These are phyloP conservation scores for Phialocephala subalpina DNA, from an alignment of 2,329 filamentous ascomycete species.

Conservation along the genomic window DNA sequence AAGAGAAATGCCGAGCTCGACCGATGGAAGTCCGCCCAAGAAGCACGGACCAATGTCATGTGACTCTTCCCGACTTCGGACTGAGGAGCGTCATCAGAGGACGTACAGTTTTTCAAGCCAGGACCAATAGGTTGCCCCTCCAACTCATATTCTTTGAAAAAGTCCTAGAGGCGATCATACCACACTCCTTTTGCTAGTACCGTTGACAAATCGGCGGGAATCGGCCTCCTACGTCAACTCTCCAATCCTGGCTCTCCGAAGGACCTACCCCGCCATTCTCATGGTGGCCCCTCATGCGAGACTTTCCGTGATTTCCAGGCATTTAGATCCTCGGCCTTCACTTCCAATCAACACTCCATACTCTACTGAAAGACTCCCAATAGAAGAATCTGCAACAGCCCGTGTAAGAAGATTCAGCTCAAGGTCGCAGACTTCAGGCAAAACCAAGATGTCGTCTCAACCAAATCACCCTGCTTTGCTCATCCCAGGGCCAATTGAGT, in stretches of 20 bases:
- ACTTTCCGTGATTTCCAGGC: constrained; percentile 49
- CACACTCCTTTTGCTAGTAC: constrained; percentile 4
- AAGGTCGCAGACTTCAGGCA: constrained; percentile 27
- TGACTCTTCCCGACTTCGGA: constrained; percentile 5
- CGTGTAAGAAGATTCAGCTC: constrained; percentile 32
- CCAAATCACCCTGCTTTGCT: constrained; percentile 76
- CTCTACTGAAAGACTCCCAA: constrained; percentile 31
- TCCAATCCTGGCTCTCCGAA: constrained; percentile 29
- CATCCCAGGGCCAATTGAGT: constrained; percentile 97
- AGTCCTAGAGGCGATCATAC: background rate
- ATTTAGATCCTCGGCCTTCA: constrained; percentile 44
- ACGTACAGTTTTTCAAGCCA: background rate
- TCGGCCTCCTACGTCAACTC: constrained; percentile 26
- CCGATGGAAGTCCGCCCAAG: too few relatives aligned
- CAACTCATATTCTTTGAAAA: background rate
- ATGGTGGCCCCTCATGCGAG: constrained; percentile 34
- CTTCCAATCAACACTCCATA: constrained; percentile 44
- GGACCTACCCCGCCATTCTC: constrained; percentile 35
- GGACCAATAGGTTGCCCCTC: constrained; percentile 1
- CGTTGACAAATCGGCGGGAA: constrained; percentile 31
- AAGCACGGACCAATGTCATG: background rate
- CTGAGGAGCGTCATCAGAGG: background rate
- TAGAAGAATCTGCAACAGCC: constrained; percentile 34
- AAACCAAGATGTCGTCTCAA: constrained; percentile 64
- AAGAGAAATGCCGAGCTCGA: background rate